A percentile compares a stretch with the other conserved stretches of the same genome.
phyloP scores from a whole-genome alignment of 2,329 filamentous ascomycete genomes.

The Hypoxylon sp. region DNA sequence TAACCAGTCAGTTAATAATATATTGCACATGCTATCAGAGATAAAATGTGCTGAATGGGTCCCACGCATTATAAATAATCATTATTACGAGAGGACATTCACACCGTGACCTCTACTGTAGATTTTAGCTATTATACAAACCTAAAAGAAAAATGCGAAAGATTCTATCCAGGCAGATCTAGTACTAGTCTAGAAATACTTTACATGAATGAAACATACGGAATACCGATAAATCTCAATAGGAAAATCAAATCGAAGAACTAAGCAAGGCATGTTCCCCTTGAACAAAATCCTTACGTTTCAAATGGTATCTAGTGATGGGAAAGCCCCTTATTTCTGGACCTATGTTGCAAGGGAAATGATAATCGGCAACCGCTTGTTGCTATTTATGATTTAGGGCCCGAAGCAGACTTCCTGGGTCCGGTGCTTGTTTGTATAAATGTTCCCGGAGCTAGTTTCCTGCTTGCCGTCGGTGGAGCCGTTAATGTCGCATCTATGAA shows the following conservation, averaged over 20 bases:
- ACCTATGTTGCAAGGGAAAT: background rate
- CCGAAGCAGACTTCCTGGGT: background rate
- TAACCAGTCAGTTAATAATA: no score
- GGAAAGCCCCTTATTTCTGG: background rate
- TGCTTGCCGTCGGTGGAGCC: background rate
- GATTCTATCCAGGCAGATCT: background rate
- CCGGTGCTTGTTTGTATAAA: background rate
- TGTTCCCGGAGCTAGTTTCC: background rate
- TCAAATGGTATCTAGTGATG: background rate
- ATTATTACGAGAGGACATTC: no score
- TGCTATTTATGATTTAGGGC: background rate
- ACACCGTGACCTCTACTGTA: no score
- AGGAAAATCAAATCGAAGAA: background rate
- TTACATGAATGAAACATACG: background rate
- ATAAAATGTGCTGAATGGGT: no score
- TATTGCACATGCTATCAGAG: no score
- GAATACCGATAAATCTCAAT: background rate
- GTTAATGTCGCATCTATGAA: background rate
- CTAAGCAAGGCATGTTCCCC: no score
- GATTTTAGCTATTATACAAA: no score
- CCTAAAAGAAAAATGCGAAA: background rate
- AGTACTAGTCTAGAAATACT: background rate
- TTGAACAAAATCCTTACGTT: background rate
- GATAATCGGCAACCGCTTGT: background rate
- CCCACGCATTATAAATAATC: no score